Base-by-base conservation (phyloP, 805 yeast genomes). In the Ogataea paradorogensis region DNA sequence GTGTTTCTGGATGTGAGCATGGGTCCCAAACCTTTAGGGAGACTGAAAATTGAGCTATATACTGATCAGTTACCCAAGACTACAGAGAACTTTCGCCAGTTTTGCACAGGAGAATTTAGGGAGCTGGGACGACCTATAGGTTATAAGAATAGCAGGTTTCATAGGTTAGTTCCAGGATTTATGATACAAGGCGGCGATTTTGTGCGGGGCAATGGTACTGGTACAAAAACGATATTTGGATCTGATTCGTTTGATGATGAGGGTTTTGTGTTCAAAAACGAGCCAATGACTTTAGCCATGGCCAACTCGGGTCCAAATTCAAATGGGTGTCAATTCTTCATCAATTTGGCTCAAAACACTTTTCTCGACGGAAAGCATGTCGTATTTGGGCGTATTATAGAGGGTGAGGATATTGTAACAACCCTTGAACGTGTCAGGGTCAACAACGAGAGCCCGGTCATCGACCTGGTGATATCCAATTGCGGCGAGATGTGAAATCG, bases 81-180 rank as follows among this genome's bases (percentile, higher is more conserved):
- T 0, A 46, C 66, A 14, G 80, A 74, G 45, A 74, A 74, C 51
- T 73, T 74, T 51, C 58, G 80, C 21, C 78, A 73, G 47, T 67
- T 72, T 40, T 74, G 78, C 51, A 73, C 77, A 0, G 78, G 78
- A 6, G 78, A 73, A 43, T 60, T 62, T 48, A 48, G 61, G 15
- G 62, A 63, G 35, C 53, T 61, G 31, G 60, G 62, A 2, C 45
- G 53, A 5, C 74, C 78, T 1, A 56, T 67, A 6, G 78, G 78
- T 3, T 73, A 73, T 50, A 71, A 71, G 47, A 43, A 46, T 25
- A 35, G 57, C 25, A 36, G 27, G 21, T 66, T 71, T 41, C 76
- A 71, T 43, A 50, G 75, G 16, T 59, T 70, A 26, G 66, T 72
- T 40, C 56, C 61, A 28, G 73, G 66, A 16, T 71, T 72, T 49